Conservation (phyloP, 345 rosid species). For the Pseudoturritis turrita region DNA sequence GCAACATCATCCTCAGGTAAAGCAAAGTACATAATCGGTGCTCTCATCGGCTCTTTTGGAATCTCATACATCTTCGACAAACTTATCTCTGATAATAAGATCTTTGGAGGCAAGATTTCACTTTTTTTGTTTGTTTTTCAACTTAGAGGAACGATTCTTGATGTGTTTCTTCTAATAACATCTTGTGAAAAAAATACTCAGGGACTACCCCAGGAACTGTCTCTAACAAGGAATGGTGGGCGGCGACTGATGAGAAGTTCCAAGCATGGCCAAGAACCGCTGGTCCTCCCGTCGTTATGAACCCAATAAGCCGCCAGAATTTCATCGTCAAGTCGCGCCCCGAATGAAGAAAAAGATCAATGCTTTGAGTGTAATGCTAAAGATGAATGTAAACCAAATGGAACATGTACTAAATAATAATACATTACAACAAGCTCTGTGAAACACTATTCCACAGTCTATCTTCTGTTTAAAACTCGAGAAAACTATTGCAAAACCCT, state of each 20-base stretch:
- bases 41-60: slow-evolving; percentile 56
- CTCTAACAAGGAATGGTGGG: slow-evolving; percentile 72
- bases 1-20: slow-evolving; percentile 19
- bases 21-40: slow-evolving; percentile 54
- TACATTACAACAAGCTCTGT: slow-evolving; percentile 24
- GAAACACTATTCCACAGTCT: slow-evolving; percentile 16
- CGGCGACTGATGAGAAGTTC: slow-evolving; percentile 80
- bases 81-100: slow-evolving; percentile 55
- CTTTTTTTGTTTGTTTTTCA: background rate
- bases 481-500: slow-evolving; percentile 13
- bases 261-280: slow-evolving; percentile 99
- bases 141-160: background rate
- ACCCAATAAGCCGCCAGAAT: slow-evolving; percentile 89
- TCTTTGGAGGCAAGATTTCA: slow-evolving; percentile 65
- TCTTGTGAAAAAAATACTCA: slow-evolving; percentile 20
- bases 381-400: background rate
- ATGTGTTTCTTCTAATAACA: background rate
- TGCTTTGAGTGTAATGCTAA: background rate
- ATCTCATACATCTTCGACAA: slow-evolving; percentile 55
- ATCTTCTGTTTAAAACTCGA: slow-evolving; percentile 15
- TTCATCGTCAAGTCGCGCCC: slow-evolving; percentile 58
- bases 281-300: slow-evolving; percentile 93
- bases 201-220: slow-evolving; percentile 75
- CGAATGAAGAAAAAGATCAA: slow-evolving; percentile 3
- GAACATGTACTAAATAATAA: slow-evolving; percentile 24